Conservation (phyloP, 352 stramenopile genomes). For the Phytophthora cryptogea region DNA sequence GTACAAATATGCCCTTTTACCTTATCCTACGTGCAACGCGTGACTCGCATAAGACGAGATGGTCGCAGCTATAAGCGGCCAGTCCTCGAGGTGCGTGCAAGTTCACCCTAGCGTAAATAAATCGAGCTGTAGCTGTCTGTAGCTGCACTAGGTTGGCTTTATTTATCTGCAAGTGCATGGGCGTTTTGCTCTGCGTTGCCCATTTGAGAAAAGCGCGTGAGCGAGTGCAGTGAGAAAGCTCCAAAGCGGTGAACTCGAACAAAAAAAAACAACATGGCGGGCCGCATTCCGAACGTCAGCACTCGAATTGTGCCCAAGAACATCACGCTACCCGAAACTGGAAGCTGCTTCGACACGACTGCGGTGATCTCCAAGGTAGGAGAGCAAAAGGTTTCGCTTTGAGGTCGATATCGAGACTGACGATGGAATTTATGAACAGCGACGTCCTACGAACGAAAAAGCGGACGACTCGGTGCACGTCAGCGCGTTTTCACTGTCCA, state of each 20-base stretch:
- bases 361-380: conserved; percentile 55
- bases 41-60: conserved; percentile 15
- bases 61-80: conserved; percentile 11
- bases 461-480: conserved; percentile 61
- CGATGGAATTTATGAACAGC: conserved; percentile 33
- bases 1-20: conserved; percentile 20
- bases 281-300: conserved; percentile 82
- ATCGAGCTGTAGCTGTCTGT: background rate
- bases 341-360: conserved; percentile 96
- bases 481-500: conserved; percentile 92
- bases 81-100: background rate
- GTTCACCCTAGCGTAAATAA: conserved; percentile 19
- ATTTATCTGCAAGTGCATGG: conserved; percentile 25
- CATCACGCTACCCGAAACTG: conserved; percentile 85
- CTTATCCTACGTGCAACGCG: conserved; percentile 11
- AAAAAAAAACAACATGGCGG: conserved; percentile 40
- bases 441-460: conserved; percentile 76
- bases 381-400: background rate
- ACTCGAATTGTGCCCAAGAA: conserved; percentile 83
- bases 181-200: conserved; percentile 22
- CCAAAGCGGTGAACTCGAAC: background rate
- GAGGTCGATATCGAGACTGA: background rate
- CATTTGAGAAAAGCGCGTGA: conserved; percentile 51
- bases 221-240: conserved; percentile 1
- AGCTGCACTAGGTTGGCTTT: conserved; percentile 12